Percentiles rank a stretch among this genome's conserved stretches.
These are phyloP conservation scores for Globisporangium irregulare DNA, from an alignment of 352 stramenopile species.

Conservation along the genomic window DNA sequence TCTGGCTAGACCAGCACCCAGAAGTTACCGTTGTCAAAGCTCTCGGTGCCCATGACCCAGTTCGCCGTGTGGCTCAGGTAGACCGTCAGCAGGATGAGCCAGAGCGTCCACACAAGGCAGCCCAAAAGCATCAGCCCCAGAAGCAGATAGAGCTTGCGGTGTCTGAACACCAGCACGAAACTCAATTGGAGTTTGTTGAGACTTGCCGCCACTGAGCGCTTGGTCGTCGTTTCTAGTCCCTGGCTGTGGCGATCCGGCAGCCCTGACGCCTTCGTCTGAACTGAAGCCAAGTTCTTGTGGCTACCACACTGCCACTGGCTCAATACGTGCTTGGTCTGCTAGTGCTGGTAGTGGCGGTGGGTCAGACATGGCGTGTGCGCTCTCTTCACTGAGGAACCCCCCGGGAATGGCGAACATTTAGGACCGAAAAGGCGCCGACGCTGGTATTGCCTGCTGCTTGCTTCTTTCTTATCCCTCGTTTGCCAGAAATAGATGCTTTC, in stretches of 20 bases:
- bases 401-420: neutral
- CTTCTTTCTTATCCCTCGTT: neutral
- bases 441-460: neutral
- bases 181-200: neutral
- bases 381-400: neutral
- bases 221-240: neutral
- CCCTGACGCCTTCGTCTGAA: neutral
- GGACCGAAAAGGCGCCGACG: neutral
- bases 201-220: neutral
- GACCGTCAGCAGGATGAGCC: slow-evolving; percentile 31
- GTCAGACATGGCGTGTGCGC: neutral
- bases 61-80: slow-evolving; percentile 32
- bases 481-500: neutral
- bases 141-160: neutral
- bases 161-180: neutral
- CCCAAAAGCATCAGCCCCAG: neutral
- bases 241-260: neutral
- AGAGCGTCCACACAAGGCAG: slow-evolving; percentile 23
- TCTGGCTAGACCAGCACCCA: slow-evolving; percentile 35
- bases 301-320: too few relatives aligned
- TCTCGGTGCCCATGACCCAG: slow-evolving; percentile 27
- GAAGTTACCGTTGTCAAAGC: slow-evolving; percentile 34
- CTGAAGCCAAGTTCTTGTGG: neutral
- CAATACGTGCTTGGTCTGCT: neutral
- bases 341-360: neutral